Conservation (phyloP, 1,284 basidiomycete genomes). For the Thelephora terrestris region DNA sequence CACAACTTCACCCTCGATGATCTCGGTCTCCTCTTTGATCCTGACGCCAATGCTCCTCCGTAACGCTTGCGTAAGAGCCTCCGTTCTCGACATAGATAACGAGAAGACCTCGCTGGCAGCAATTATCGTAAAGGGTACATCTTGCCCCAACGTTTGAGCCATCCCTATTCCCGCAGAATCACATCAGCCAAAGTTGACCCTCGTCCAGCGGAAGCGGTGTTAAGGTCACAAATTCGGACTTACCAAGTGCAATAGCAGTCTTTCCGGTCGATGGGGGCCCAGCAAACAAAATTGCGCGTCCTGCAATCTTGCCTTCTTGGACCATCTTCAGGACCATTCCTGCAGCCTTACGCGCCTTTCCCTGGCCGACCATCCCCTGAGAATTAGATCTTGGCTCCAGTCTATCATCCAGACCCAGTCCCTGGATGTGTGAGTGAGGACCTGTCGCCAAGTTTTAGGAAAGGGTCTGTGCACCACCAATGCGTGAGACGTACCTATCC, state of each 20-base stretch:
- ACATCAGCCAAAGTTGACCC: conserved; percentile 1
- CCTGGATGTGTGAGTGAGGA: conserved; percentile 96
- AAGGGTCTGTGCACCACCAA: conserved; percentile 1
- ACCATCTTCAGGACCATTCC: conserved; percentile 99
- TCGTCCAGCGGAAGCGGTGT: conserved; percentile 1
- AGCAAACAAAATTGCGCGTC: conserved; percentile 91
- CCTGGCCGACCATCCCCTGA: conserved; percentile 97
- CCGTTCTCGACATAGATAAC: conserved; percentile 96
- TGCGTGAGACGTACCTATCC: conserved; percentile 61
- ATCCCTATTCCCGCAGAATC: conserved; percentile 52
- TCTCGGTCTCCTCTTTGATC: conserved; percentile 96
- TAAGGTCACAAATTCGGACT: neutral
- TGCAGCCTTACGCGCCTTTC: conserved; percentile 90
- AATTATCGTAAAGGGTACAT: conserved; percentile 97
- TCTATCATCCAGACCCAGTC: conserved; percentile 85
- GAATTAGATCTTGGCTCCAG: conserved; percentile 83
- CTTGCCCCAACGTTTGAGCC: conserved; percentile 88
- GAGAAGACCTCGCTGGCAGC: conserved; percentile 97
- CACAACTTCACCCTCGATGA: conserved; percentile 97
- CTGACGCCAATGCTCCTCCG: conserved; percentile 91
- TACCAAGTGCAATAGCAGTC: conserved; percentile 94
- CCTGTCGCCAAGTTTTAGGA: conserved; percentile 37
- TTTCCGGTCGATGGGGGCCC: conserved; percentile 96
- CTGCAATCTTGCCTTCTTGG: conserved; percentile 90
- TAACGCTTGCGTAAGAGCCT: conserved; percentile 95